A percentile compares a stretch with the other conserved stretches of the same genome.
These are phyloP conservation scores for Osmanthus fragrans DNA, from an alignment of 257 asterid genomes.

Conservation along the genomic window DNA sequence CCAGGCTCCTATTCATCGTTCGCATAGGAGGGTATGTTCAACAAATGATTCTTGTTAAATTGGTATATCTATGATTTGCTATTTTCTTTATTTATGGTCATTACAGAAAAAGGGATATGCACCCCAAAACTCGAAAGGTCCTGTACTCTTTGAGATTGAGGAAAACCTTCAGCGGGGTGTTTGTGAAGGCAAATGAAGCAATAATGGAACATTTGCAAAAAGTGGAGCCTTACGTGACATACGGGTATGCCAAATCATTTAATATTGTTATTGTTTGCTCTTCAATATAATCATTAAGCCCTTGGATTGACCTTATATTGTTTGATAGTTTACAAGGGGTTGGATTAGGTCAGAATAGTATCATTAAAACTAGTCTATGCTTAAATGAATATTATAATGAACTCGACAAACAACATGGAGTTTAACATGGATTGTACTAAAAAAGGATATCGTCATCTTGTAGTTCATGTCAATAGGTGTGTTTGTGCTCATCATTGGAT, in stretches of 20 bases:
- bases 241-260: conserved; percentile 59
- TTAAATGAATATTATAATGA: neutral
- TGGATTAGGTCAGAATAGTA: neutral
- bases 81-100: neutral
- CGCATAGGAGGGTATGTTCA: conserved; percentile 82
- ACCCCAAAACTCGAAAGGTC: conserved; percentile 61
- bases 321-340: neutral
- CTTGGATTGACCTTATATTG: neutral
- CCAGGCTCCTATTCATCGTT: conserved; percentile 70
- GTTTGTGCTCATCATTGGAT: neutral
- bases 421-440: neutral
- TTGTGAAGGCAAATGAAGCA: conserved; percentile 66
- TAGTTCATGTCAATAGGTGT: neutral
- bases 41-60: neutral
- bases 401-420: neutral
- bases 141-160: conserved; percentile 72
- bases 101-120: conserved; percentile 83
- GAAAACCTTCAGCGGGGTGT: conserved; percentile 70
- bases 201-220: conserved; percentile 60
- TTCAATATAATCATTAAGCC: neutral
- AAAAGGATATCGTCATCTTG: neutral
- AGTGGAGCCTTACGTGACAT: conserved; percentile 88
- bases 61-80: neutral
- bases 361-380: neutral
- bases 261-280: no score